These are phyloP conservation scores for Ogataea trehaloabstinens DNA, from an alignment of 805 yeast genomes.

Conservation along the genomic window DNA sequence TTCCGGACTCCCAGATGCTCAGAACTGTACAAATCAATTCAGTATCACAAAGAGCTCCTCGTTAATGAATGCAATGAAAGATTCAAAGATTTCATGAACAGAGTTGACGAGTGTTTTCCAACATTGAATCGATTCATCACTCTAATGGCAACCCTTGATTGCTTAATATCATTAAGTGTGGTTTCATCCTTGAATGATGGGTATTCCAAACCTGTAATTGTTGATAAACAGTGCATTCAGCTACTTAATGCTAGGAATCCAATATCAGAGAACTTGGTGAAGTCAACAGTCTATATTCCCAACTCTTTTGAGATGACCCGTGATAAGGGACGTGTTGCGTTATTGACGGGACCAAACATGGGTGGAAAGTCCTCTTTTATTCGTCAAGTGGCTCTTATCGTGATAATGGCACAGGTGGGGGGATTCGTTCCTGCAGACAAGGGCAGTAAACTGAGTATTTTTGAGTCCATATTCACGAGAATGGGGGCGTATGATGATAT, in stretches of 20 bases:
- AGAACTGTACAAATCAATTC: slow-evolving; percentile 50
- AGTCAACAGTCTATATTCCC: slow-evolving; percentile 49
- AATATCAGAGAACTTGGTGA: slow-evolving; percentile 23
- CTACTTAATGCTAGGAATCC: slow-evolving; percentile 52
- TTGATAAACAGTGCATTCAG: slow-evolving; percentile 45
- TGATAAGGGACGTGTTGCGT: slow-evolving; percentile 48
- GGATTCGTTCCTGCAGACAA: slow-evolving; percentile 73
- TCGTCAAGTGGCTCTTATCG: slow-evolving; percentile 67
- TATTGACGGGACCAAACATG: slow-evolving; percentile 86
- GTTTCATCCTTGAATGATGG: slow-evolving; percentile 47
- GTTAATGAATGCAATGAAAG: slow-evolving; percentile 44
- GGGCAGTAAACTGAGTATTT: slow-evolving; percentile 49
- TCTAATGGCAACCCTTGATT: slow-evolving; percentile 58
- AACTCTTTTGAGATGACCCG: slow-evolving; percentile 57
- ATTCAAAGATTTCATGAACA: slow-evolving; percentile 39
- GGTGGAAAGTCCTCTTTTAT: slow-evolving; percentile 84
- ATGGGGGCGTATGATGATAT: slow-evolving; percentile 86
- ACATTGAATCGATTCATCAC: slow-evolving; percentile 42
- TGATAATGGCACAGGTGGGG: slow-evolving; percentile 76
- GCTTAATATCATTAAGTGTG: slow-evolving; percentile 63
- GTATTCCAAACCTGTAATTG: slow-evolving; percentile 51
- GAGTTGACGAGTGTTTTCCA: slow-evolving; percentile 38
- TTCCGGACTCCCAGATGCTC: slow-evolving; percentile 64
- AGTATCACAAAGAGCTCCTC: slow-evolving; percentile 59
- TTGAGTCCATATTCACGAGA: slow-evolving; percentile 52